Percentiles rank a stretch among this genome's conserved stretches.
Evolutionary conservation across 1,139 yeast genomes (phyloP).

Genomic region (Hyphopichia burtonii): DNA sequence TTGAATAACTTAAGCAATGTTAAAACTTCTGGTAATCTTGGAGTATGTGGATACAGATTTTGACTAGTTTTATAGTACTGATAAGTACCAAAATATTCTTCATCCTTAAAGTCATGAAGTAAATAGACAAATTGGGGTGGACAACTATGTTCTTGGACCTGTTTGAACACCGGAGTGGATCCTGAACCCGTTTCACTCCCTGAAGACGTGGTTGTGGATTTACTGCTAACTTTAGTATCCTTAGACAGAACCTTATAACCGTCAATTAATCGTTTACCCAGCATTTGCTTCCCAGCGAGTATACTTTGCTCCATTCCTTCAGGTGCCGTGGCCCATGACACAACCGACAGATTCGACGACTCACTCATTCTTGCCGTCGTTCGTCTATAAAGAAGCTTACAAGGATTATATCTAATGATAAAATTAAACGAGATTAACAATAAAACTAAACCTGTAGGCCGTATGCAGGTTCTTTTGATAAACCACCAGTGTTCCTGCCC

Average conservation of each 20-base stretch:
- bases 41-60: constrained; percentile 2
- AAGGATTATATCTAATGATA: too few relatives aligned
- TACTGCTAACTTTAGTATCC: neutral
- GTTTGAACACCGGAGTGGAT: too few relatives aligned
- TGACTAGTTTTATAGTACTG: neutral
- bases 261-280: too few relatives aligned
- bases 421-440: too few relatives aligned
- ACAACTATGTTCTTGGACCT: neutral
- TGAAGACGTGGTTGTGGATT: neutral
- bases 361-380: neutral
- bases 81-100: neutral
- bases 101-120: neutral
- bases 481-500: too few relatives aligned
- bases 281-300: too few relatives aligned
- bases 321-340: neutral
- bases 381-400: too few relatives aligned
- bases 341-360: neutral
- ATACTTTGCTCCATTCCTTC: too few relatives aligned
- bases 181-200: neutral
- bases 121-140: constrained; percentile 2
- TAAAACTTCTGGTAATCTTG: constrained; percentile 20
- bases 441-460: too few relatives aligned
- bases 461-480: too few relatives aligned
- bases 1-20: constrained; percentile 33
- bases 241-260: too few relatives aligned